Evolutionary conservation across 2,329 filamentous ascomycete species (phyloP), one percentile per base, ranked within the genome.

Genomic region (Thielaviopsis euricoi): DNA sequence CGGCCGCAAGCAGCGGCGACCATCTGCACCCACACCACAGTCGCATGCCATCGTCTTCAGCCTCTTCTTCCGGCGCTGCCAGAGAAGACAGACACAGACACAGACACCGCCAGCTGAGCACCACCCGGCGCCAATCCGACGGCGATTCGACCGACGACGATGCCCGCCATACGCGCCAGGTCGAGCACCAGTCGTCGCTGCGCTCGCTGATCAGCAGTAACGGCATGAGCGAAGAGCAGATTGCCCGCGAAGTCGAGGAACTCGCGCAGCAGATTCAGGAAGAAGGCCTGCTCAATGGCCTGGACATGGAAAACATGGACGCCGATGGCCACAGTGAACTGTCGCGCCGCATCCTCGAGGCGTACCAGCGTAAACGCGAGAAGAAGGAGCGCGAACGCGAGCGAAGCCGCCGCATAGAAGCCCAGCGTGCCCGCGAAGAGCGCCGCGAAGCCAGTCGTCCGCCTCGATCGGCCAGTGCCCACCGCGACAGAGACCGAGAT

Each of bases 131-230:
- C 22, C 43, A 13, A 29, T 46, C 22, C 9, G 51, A 48, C 9
- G 51, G 53, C 15, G 22, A 21, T 13, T 22, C 48, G 15, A 13
- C 52, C 7, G 37, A 54, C 19, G 52, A 25, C 29, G 29, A 13
- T 23, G 52, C 17, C 21, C 15, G 21, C 29, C 9, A 23, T 46
- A 21, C 29, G 57, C 70, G 86, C 54, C 84, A 83, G 56, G 76
- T 96, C 53, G 89, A 93, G 66, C 91, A 96, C 66, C 91, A 97
- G 71, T 85, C 89, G 0, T 95, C 89, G 60, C 73, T 97, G 62
- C 77, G 90, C 56, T 95, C 87, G 10, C 72, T 97, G 60, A 82
- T 97, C 60, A 90, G 87, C 65, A 80, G 84, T 4, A 87, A 86
- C 0, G 86, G 90, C 62, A 76, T 87, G 59, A 87, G 87, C 64